Conservation (phyloP, 176 grass and related monocot species). For the Carex cristatella region DNA sequence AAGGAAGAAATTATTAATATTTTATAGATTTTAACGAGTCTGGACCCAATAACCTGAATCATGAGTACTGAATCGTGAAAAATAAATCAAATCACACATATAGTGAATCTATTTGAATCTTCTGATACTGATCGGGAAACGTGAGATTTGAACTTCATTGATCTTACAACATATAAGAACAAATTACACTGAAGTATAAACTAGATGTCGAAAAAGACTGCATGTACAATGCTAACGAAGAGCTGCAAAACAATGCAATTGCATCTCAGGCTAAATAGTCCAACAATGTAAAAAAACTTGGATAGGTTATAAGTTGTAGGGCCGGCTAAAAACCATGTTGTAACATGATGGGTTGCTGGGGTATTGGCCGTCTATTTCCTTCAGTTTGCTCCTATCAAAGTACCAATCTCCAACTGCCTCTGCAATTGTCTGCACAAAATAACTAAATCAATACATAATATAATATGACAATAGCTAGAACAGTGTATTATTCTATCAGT, state of each 20-base stretch:
- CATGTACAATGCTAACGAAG: not conserved
- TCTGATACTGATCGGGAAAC: not conserved
- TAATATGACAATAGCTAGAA: not conserved
- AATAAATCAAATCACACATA: not conserved
- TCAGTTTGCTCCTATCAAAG: conserved; percentile 35
- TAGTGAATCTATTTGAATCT: not conserved
- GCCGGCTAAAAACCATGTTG: conserved; percentile 18
- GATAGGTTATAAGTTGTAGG: conserved; percentile 5
- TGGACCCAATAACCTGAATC: too few relatives aligned
- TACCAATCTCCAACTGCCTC: conserved; percentile 74
- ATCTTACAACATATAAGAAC: not conserved
- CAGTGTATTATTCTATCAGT: not conserved
- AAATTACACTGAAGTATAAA: not conserved
- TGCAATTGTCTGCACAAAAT: conserved; percentile 41
- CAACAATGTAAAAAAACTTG: not conserved
- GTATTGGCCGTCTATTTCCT: conserved; percentile 50
- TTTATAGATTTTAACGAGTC: not conserved
- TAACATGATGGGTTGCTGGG: conserved; percentile 55
- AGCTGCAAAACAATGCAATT: not conserved
- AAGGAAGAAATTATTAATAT: not conserved
- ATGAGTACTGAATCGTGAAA: not conserved
- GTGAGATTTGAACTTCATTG: not conserved
- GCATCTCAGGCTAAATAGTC: not conserved
- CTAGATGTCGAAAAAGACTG: not conserved
- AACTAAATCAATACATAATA: conserved; percentile 1